Base-by-base conservation (phyloP, 257 asterid species). In the Penstemon barbatus region DNA sequence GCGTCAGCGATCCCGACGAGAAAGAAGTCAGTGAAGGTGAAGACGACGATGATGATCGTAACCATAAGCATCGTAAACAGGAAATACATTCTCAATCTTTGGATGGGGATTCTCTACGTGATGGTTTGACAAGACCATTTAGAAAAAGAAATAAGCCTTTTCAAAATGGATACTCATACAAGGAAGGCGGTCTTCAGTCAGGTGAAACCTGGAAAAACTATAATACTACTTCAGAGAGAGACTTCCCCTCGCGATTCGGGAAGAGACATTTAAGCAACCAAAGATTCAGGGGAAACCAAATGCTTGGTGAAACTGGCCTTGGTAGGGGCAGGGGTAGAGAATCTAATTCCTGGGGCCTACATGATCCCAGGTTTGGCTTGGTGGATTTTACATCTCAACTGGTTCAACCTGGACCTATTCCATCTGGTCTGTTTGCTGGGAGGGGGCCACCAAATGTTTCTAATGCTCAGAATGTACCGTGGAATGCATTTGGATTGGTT, bases 31-130 rank as follows among this genome's bases (percentile, higher is more conserved):
- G 97, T 78, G 96, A 91, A 80, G 96, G 98, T 42, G 97, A 90
- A 68, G 98, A 92, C 74, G 98, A 92, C 70, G 97, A 90, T 18
- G 98, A 93, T 84, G 98, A 93, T 78, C 98, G 98, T 69, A 93
- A 93, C 77, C 98, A 93, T 75, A 93, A 93, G 79, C 98, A 93
- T 79, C 97, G 98, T 38, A 87, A 85, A 62, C 81, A 86, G 65
- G 99, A 82, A 19, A 83, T 80, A 70, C 83, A 41, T 69, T 87
- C 97, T 71, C 86, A 87, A 56, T 87, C 97, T 58, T 45, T 73
- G 74, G 96, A 85, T 68, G 89, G 85, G 70, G 88, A 86, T 75
- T 78, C 88, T 74, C 33, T 25, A 25, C 33, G 2, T 25, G 33
- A 25, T 25, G 33, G 2, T 25, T 70, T 82, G 40, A 66, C 84